These are phyloP conservation scores for Trichomonas tenax DNA, from an alignment of 208 protist genomes.

Conservation along the genomic window DNA sequence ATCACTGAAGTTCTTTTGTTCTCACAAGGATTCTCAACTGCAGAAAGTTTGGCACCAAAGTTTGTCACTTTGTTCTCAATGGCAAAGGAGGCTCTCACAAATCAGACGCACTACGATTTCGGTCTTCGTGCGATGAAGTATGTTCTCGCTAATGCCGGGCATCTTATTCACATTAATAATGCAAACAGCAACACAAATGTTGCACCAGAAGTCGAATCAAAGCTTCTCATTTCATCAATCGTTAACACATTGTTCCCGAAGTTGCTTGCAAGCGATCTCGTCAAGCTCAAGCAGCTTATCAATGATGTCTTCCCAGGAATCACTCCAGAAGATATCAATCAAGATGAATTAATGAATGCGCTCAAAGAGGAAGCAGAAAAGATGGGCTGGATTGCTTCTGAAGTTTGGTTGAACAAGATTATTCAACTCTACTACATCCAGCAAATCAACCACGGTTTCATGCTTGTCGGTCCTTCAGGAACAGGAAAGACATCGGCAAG, in stretches of 20 bases:
- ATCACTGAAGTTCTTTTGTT: slow-evolving; percentile 98
- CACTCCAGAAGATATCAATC: not conserved
- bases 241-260: slow-evolving; percentile 89
- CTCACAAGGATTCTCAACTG: slow-evolving; percentile 89
- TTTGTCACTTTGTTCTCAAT: slow-evolving; percentile 87
- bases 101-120: slow-evolving; percentile 99
- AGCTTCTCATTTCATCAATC: slow-evolving; percentile 70
- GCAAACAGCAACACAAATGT: not conserved
- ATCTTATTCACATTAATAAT: slow-evolving; percentile 23
- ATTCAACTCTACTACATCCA: slow-evolving; percentile 87
- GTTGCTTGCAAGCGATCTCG: slow-evolving; percentile 77
- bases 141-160: slow-evolving; percentile 78
- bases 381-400: slow-evolving; percentile 28
- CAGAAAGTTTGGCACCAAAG: slow-evolving; percentile 81
- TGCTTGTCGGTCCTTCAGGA: slow-evolving; percentile 93
- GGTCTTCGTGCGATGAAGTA: slow-evolving; percentile 97
- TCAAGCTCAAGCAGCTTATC: slow-evolving; percentile 74
- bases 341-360: not conserved
- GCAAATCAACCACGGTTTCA: slow-evolving; percentile 87
- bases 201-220: slow-evolving; percentile 52
- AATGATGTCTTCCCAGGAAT: slow-evolving; percentile 83
- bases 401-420: slow-evolving; percentile 83
- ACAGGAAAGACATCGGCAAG: slow-evolving; percentile 87
- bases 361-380: not conserved
- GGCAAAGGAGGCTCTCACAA: not conserved